Percentiles rank a stretch among this genome's conserved stretches.
Evolutionary conservation across 2,329 filamentous ascomycete genomes (phyloP).

Genomic region (Botryotinia globosa): DNA sequence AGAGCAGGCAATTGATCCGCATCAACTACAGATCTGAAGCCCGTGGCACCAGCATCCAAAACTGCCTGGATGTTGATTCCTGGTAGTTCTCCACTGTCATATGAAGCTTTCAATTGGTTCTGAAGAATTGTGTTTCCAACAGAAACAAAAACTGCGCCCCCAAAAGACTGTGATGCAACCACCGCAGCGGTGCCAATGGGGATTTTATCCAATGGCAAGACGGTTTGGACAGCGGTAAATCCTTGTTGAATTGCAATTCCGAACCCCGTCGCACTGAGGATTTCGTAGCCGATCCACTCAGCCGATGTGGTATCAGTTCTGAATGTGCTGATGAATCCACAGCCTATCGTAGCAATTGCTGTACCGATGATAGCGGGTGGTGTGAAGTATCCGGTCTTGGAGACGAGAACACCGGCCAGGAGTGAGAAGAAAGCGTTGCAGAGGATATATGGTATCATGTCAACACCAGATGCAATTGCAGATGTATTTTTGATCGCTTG

Average conservation of each 20-base stretch:
- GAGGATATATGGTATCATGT: slow-evolving; percentile 30
- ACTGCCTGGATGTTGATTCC: slow-evolving; percentile 33
- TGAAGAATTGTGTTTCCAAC: slow-evolving; percentile 46
- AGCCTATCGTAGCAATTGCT: slow-evolving; percentile 25
- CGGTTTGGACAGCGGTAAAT: slow-evolving; percentile 34
- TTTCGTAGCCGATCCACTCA: slow-evolving; percentile 49
- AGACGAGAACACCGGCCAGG: slow-evolving; percentile 36
- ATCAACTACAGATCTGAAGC: slow-evolving; percentile 47
- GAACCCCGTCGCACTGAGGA: slow-evolving; percentile 32
- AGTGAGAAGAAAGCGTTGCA: slow-evolving; percentile 36
- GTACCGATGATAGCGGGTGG: slow-evolving; percentile 28
- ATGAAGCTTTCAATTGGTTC: slow-evolving; percentile 31
- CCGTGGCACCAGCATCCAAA: slow-evolving; percentile 41
- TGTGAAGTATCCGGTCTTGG: slow-evolving; percentile 39
- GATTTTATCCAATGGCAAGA: slow-evolving; percentile 40
- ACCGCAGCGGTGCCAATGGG: slow-evolving; percentile 45
- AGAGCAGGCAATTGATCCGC: slow-evolving; percentile 45
- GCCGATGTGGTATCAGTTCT: slow-evolving; percentile 39
- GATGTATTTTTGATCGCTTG: slow-evolving; percentile 29
- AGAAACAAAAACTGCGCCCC: slow-evolving; percentile 48
- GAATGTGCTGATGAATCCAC: slow-evolving; percentile 40
- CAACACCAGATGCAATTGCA: slow-evolving; percentile 28
- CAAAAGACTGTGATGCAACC: slow-evolving; percentile 45
- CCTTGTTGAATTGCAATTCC: slow-evolving; percentile 36
- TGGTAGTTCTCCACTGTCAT: slow-evolving; percentile 21